Conservation (phyloP, 805 yeast species). For the Tetrapisispora phaffii region DNA sequence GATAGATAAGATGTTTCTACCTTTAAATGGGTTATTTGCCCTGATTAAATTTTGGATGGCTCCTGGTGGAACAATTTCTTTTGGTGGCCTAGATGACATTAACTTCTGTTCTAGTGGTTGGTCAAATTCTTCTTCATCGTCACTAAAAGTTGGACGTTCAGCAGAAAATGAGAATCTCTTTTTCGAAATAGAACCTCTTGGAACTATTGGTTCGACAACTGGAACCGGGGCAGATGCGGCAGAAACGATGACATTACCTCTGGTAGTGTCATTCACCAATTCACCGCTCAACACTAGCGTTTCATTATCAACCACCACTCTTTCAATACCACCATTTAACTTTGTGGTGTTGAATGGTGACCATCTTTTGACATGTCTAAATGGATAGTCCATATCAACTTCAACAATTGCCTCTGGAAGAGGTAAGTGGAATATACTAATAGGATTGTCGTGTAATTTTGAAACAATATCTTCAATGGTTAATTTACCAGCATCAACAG, state of each 20-base stretch:
- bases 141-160: slow-evolving; percentile 30
- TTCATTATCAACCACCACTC: slow-evolving; percentile 70
- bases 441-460: slow-evolving; percentile 75
- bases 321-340: slow-evolving; percentile 75
- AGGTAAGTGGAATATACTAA: slow-evolving; percentile 70
- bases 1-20: slow-evolving; percentile 81
- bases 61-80: slow-evolving; percentile 65
- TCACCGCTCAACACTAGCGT: slow-evolving; percentile 82
- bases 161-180: slow-evolving; percentile 46
- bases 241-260: slow-evolving; percentile 49
- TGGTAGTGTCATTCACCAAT: slow-evolving; percentile 46
- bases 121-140: slow-evolving; percentile 42
- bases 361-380: slow-evolving; percentile 42
- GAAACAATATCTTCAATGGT: slow-evolving; percentile 61
- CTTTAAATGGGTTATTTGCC: slow-evolving; percentile 78
- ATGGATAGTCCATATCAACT: slow-evolving; percentile 56
- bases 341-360: slow-evolving; percentile 46
- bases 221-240: slow-evolving; percentile 33
- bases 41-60: slow-evolving; percentile 72
- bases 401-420: slow-evolving; percentile 67
- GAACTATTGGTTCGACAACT: slow-evolving; percentile 28
- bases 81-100: slow-evolving; percentile 64
- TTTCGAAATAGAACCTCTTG: slow-evolving; percentile 30
- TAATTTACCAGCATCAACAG: slow-evolving; percentile 64
- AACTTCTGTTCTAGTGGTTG: slow-evolving; percentile 40